Percentiles rank a stretch among this genome's conserved stretches.
phyloP scores from a whole-genome alignment of 1,139 yeast genomes.

The Geotrichum reessii region DNA sequence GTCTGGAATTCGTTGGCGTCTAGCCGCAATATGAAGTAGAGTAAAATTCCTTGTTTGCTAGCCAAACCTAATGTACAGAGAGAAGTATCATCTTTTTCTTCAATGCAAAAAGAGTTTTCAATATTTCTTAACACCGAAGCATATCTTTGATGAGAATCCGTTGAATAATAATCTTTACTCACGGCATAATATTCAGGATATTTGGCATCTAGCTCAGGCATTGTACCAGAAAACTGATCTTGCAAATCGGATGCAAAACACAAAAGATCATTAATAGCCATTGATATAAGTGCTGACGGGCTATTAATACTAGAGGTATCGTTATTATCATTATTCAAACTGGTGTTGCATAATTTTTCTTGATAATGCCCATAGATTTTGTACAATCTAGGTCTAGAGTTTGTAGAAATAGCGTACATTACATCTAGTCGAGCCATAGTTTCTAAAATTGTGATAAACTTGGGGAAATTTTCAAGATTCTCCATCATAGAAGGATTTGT shows the following conservation, averaged over 20 bases:
- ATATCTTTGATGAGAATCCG: slow-evolving; percentile 2
- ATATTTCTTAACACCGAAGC: not conserved
- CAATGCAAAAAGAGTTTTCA: not conserved
- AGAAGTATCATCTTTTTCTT: not conserved
- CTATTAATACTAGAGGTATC: not conserved
- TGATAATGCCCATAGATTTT: slow-evolving; percentile 1
- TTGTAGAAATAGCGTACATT: not conserved
- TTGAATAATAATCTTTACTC: slow-evolving; percentile 1
- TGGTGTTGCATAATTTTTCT: not conserved
- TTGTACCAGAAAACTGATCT: not conserved
- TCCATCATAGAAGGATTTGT: slow-evolving; percentile 5
- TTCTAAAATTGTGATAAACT: slow-evolving; percentile 6
- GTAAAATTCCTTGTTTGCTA: slow-evolving; percentile 12
- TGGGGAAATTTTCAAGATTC: not conserved
- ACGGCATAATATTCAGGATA: not conserved
- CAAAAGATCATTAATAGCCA: not conserved
- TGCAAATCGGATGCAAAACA: slow-evolving; percentile 6
- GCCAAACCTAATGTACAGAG: slow-evolving; percentile 8
- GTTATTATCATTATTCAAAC: not conserved
- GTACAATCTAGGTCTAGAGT: slow-evolving; percentile 4
- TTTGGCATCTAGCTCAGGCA: not conserved
- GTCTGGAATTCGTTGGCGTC: slow-evolving; percentile 20
- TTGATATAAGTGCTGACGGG: not conserved
- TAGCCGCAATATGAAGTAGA: slow-evolving; percentile 21
- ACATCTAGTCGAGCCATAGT: slow-evolving; percentile 12